Evolutionary conservation across 2,329 filamentous ascomycete species (phyloP).

Genomic region (Alternaria novae-zelandiae): DNA sequence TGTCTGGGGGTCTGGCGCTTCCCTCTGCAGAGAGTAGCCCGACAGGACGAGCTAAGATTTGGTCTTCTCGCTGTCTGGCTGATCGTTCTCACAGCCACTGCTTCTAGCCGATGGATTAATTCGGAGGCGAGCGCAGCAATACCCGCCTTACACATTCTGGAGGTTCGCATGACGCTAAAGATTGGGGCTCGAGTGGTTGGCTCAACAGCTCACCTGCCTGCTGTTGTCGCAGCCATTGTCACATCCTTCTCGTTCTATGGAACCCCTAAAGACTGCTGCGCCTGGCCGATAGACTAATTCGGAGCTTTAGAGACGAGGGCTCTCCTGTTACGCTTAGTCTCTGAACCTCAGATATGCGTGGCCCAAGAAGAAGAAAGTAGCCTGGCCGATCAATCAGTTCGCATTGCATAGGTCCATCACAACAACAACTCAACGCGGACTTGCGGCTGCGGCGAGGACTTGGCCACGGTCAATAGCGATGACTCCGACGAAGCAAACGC

Average conservation of each 20-base stretch:
- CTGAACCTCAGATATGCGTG: background rate
- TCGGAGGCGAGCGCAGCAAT: background rate
- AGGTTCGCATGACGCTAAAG: background rate
- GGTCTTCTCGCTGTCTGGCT: background rate
- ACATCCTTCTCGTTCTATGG: no score
- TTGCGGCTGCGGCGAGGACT: background rate
- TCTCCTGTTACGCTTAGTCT: background rate
- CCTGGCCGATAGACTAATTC: background rate
- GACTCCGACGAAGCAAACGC: no score
- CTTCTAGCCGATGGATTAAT: background rate
- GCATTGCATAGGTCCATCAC: no score
- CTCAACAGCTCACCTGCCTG: no score
- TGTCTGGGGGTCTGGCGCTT: background rate
- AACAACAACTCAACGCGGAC: background rate
- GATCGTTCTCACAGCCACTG: background rate
- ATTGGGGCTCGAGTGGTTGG: background rate
- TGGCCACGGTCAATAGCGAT: no score
- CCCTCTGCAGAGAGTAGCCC: background rate
- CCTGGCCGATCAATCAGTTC: no score
- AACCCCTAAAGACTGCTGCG: no score
- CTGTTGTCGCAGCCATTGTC: no score
- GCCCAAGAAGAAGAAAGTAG: background rate
- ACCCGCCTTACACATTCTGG: background rate
- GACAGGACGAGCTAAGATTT: background rate
- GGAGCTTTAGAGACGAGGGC: background rate